Evolutionary conservation across 2,329 filamentous ascomycete species (phyloP), one percentile per base, ranked within the genome.

Genomic region (Colletotrichum sp.): DNA sequence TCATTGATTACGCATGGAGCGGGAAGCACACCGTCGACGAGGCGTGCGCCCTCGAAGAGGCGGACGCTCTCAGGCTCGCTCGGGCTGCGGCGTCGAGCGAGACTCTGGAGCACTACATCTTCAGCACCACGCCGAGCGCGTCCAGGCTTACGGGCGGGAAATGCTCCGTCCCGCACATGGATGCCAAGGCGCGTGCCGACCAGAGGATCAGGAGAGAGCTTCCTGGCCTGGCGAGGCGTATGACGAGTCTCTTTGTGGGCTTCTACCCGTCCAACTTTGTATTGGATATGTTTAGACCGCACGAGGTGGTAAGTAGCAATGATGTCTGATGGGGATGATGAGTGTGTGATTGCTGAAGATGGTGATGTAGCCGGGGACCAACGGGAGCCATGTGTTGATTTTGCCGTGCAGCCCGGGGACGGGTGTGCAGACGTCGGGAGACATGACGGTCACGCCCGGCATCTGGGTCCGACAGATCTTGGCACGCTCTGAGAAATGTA

Each of bases 281-380:
- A 5, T 49, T n/a, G 18, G 18, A n/a, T 2, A 21, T 52, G 44
- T 52, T 52, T 15, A 21, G 2, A 1, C n/a, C 44, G n/a, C 2
- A 21, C 0, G 44, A 52, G 44, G 6, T 21, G 6, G n/a, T 52
- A 21, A 21, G 10, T 2, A 21, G n/a, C 44, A 52, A 52, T 6
- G n/a, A 21, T 6, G 5, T n/a, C 2, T 6, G 44, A 1, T 8
- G 44, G 5, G 10, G 8, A 21, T 21, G 0, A 1, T 2, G 2
- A 13, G 3, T 1, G 44, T 7, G 44, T 13, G n/a, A 13, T 13
- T 52, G n/a, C 10, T 52, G 1, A 21, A 7, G 8, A 52, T 21
- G n/a, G 6, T 21, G n/a, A 52, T 52, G 6, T 24, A 13, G 44
- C 44, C 10, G 44, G 12, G 44, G 0, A 52, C 6, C 10, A 21